These are phyloP conservation scores for Lachancea cidri DNA, from an alignment of 805 yeast species.

Conservation along the genomic window DNA sequence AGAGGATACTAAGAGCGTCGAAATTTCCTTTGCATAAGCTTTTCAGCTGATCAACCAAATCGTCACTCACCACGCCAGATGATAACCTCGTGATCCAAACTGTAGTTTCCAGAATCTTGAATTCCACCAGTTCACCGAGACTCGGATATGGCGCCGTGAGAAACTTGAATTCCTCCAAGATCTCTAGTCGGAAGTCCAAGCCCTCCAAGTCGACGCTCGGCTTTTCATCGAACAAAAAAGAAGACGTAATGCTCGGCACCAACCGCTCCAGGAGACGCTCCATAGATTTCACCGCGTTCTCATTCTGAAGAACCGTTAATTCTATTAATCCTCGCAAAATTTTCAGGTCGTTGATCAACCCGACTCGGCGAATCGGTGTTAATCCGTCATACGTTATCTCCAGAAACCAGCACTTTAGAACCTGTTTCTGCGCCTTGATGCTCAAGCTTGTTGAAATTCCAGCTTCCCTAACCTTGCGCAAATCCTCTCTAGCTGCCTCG, in stretches of 20 bases:
- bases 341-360: not conserved
- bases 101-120: no score
- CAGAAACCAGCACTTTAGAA: slow-evolving; percentile 2
- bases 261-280: slow-evolving; percentile 1
- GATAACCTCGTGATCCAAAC: no score
- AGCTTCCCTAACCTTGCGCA: not conserved
- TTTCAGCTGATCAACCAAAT: not conserved
- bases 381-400: not conserved
- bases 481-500: slow-evolving; percentile 10
- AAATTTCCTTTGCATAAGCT: not conserved
- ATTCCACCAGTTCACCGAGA: no score
- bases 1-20: not conserved
- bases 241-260: slow-evolving; percentile 4
- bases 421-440: slow-evolving; percentile 7
- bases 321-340: not conserved
- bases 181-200: not conserved
- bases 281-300: not conserved
- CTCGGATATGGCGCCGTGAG: not conserved
- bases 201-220: not conserved
- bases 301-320: not conserved
- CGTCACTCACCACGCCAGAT: not conserved
- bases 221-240: slow-evolving; percentile 1
- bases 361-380: not conserved
- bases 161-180: not conserved
- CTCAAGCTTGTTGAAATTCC: not conserved